Evolutionary conservation across 768 basidiomycete genomes (phyloP).

Genomic region (Pleurotus citrinopileatus): DNA sequence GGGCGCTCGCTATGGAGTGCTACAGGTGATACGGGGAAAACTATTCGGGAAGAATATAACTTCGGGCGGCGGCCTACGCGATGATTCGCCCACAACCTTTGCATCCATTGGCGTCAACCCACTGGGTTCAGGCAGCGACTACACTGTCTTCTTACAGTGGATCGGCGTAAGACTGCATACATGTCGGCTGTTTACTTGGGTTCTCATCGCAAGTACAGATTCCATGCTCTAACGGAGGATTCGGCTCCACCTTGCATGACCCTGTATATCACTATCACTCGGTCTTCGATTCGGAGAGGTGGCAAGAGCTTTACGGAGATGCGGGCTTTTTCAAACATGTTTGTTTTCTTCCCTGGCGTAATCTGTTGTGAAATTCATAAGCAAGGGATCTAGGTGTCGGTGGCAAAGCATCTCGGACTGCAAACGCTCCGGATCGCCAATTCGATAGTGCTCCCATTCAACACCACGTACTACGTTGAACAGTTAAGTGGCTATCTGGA

Average conservation of each 20-base stretch:
- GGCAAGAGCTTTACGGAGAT: slow-evolving; percentile 64
- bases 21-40: slow-evolving; percentile 39
- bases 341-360: no score
- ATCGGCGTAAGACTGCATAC: slow-evolving; percentile 13
- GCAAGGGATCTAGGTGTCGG: slow-evolving; percentile 23
- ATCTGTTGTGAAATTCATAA: no score
- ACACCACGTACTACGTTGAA: slow-evolving; percentile 64
- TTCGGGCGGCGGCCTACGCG: slow-evolving; percentile 14
- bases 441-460: slow-evolving; percentile 57
- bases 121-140: slow-evolving; percentile 72
- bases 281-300: slow-evolving; percentile 55
- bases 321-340: slow-evolving; percentile 61
- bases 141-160: slow-evolving; percentile 34
- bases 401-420: slow-evolving; percentile 28
- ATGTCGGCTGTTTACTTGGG: no score
- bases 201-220: no score
- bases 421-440: slow-evolving; percentile 52
- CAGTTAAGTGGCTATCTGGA: slow-evolving; percentile 53
- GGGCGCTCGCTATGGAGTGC: slow-evolving; percentile 62
- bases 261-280: slow-evolving; percentile 62
- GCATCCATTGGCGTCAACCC: slow-evolving; percentile 34
- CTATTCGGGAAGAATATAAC: slow-evolving; percentile 7
- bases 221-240: slow-evolving; percentile 43
- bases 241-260: slow-evolving; percentile 32
- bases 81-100: slow-evolving; percentile 5